These are phyloP conservation scores for Sistotremastrum suecicum DNA, from an alignment of 768 basidiomycete genomes.

Conservation along the genomic window DNA sequence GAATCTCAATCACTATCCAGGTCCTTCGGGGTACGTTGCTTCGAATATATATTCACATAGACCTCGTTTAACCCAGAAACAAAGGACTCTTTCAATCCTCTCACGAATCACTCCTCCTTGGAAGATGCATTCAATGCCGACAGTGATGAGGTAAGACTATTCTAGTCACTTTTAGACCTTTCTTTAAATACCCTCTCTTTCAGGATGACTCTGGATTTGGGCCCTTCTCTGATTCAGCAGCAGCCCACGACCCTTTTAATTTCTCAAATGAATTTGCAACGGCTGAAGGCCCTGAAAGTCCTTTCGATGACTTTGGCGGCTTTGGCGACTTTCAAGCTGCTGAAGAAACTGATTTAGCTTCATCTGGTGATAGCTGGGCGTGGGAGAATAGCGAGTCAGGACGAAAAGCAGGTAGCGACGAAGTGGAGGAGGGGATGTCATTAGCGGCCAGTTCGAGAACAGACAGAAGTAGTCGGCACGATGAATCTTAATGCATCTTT, in stretches of 20 bases:
- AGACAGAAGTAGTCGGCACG: no score
- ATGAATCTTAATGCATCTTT: no score
- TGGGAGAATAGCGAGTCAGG: no score
- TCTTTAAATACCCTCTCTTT: not conserved
- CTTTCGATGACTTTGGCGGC: slow-evolving; percentile 49
- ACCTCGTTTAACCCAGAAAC: no score
- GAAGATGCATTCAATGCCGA: slow-evolving; percentile 43
- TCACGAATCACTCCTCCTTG: not conserved
- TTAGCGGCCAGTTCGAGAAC: no score
- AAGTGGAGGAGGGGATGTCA: no score
- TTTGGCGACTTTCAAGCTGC: slow-evolving; percentile 69
- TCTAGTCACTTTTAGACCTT: slow-evolving; percentile 24
- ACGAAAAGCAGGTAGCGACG: no score
- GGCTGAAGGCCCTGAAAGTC: slow-evolving; percentile 49
- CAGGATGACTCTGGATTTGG: slow-evolving; percentile 54
- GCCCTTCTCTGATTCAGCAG: slow-evolving; percentile 60
- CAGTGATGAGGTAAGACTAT: slow-evolving; percentile 28
- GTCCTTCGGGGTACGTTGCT: no score
- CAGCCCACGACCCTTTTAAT: slow-evolving; percentile 38
- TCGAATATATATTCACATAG: no score
- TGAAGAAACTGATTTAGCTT: slow-evolving; percentile 11
- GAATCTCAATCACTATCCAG: no score
- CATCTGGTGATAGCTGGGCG: no score
- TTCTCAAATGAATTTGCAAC: slow-evolving; percentile 33
- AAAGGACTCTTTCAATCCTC: slow-evolving; percentile 16